Evolutionary conservation across 2,329 filamentous ascomycete species (phyloP), one percentile per base, ranked within the genome.

Genomic region (Aspergillus clavatus): DNA sequence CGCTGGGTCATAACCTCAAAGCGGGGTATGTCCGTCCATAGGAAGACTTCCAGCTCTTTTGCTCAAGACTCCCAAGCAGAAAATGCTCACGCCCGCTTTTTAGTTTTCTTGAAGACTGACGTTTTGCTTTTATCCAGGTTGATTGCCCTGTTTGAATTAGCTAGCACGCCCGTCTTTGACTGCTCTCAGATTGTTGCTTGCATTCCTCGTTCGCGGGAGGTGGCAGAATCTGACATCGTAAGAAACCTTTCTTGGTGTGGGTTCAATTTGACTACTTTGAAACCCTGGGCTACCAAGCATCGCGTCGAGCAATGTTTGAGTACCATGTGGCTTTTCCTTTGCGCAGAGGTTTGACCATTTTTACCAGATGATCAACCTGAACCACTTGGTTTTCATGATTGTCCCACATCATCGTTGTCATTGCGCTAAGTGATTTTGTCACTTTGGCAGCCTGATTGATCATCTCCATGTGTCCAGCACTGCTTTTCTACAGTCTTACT

Each of bases 221-320:
- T 76, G 21, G 72, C 78, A 47, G 81, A 87, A 51, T 74, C 79
- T 46, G 80, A 84, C 56, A 75, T 82, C 47, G 74, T 86, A 60
- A 88, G 86, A 67, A 90, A 89, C 60, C 79, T 96, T 41, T 87
- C 89, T 65, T 96, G 90, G 90, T 90, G 94, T 53, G 90, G 90
- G 44, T 95, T 95, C 63, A 86, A 87, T 62, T 78, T 91, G 55
- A 83, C 82, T 40, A 91, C 87, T 19, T 76, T 96, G 35, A 84
- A 89, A 56, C 79, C 81, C 56, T 95, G 89, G 84, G 78, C 48
- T 37, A 28, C 46, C 16, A 38, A 80, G 12, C 72, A 75, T 37
- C 74, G 76, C 29, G 65, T 66, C 38, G 71, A 70, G 38, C 80
- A 86, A 52, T 77, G 84, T 42, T 82, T 86, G 40, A 95, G 89